Percentiles rank a stretch among this genome's conserved stretches.
Evolutionary conservation across 345 rosid genomes (phyloP).

Genomic region (Sapria himalayana): DNA sequence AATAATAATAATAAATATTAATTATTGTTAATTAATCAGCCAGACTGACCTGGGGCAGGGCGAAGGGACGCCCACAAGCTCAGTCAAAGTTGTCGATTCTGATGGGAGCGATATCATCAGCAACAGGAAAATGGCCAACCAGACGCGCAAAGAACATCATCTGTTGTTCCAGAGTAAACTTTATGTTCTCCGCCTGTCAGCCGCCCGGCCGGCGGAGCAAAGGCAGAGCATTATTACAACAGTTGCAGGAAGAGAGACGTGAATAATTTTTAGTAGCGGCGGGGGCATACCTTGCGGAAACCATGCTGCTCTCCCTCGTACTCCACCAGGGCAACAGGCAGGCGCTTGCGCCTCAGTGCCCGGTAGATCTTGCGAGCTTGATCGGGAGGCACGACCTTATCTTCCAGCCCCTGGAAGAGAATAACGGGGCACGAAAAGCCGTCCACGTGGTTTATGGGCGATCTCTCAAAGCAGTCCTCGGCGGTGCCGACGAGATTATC

Average conservation of each 20-base stretch:
- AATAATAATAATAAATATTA: too few relatives aligned
- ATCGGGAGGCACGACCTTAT: constrained; percentile 84
- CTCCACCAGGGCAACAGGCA: constrained; percentile 87
- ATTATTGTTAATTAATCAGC: too few relatives aligned
- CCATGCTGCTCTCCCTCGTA: constrained; percentile 96
- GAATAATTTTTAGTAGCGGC: too few relatives aligned
- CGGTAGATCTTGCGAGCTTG: constrained; percentile 73
- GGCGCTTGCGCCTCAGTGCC: constrained; percentile 64
- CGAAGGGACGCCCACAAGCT: too few relatives aligned
- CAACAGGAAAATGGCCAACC: constrained; percentile 49
- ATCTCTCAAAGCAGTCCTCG: constrained; percentile 46
- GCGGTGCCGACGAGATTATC: constrained; percentile 96
- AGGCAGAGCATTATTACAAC: too few relatives aligned
- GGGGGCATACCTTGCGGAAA: constrained; percentile 79
- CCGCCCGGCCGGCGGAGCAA: too few relatives aligned
- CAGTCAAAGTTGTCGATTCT: constrained; percentile 58
- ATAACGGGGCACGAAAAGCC: constrained; percentile 86
- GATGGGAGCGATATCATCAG: constrained; percentile 54
- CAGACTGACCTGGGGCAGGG: too few relatives aligned
- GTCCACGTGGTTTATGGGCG: constrained; percentile 72
- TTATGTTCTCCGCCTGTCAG: constrained; percentile 75
- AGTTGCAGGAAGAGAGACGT: too few relatives aligned
- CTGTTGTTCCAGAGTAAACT: constrained; percentile 77
- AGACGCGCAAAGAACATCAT: constrained; percentile 74
- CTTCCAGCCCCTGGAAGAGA: constrained; percentile 87